These are phyloP conservation scores for Cutaneotrichosporon sp. DNA, from an alignment of 1,284 basidiomycete genomes.

Conservation along the genomic window DNA sequence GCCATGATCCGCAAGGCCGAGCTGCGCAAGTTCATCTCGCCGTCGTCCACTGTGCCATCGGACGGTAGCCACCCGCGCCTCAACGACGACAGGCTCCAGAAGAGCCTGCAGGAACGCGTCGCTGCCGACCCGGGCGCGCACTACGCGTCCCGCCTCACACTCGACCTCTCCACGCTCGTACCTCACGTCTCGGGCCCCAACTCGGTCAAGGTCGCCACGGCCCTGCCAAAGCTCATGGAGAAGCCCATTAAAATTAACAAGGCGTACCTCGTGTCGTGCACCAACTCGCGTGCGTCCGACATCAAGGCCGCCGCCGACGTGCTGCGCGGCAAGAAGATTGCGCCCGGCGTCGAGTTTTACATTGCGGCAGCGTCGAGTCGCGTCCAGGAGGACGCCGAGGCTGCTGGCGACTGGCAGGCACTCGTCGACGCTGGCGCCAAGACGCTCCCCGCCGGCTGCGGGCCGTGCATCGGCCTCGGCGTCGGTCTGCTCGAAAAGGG, in stretches of 20 bases:
- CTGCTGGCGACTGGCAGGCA: slow-evolving; percentile 50
- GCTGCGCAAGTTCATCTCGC: slow-evolving; percentile 61
- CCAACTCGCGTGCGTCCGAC: slow-evolving; percentile 94
- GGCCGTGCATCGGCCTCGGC: slow-evolving; percentile 95
- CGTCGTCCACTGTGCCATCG: slow-evolving; percentile 39
- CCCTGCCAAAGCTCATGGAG: slow-evolving; percentile 72
- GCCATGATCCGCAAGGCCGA: slow-evolving; percentile 70
- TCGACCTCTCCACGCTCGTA: slow-evolving; percentile 88
- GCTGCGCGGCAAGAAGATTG: slow-evolving; percentile 75
- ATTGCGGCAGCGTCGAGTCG: slow-evolving; percentile 85
- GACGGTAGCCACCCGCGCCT: slow-evolving; percentile 72
- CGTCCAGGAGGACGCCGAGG: slow-evolving; percentile 17
- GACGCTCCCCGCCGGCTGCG: slow-evolving; percentile 89
- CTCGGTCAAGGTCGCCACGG: slow-evolving; percentile 92
- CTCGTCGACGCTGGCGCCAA: slow-evolving; percentile 84
- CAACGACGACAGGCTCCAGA: slow-evolving; percentile 66
- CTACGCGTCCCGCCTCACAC: slow-evolving; percentile 83
- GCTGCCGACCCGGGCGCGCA: slow-evolving; percentile 70
- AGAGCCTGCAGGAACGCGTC: slow-evolving; percentile 57
- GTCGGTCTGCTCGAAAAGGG: slow-evolving; percentile 90
- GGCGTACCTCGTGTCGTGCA: slow-evolving; percentile 97
- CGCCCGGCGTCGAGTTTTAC: slow-evolving; percentile 91
- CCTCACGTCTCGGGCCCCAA: slow-evolving; percentile 97
- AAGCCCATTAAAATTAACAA: slow-evolving; percentile 83
- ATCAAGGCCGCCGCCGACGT: slow-evolving; percentile 87